Evolutionary conservation across 2,329 filamentous ascomycete species (phyloP), one percentile per base, ranked within the genome.

Genomic region (Cercospora nicotianae): DNA sequence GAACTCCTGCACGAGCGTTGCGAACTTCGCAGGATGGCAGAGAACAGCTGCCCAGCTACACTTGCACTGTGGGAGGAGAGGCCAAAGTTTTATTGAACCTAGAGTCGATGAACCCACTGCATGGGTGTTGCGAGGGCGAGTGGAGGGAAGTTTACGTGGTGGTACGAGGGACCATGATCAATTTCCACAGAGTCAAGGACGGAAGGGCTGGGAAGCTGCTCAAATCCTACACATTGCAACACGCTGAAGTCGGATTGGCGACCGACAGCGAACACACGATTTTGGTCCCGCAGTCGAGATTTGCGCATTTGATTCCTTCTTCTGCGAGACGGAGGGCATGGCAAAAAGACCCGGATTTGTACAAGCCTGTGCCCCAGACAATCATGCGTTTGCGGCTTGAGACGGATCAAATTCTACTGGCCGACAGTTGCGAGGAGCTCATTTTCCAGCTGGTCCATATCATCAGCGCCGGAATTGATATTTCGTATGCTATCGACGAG

Each of bases 191-290:
- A 62, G 83, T 86, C 64, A 91, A 90, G 79, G 74, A 82, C 79
- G 65, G 78, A 76, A 68, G 85, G 83, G 70, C 89, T 79, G 86
- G 86, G 20, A 83, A 82, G 65, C 79, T 92, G 42, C 81, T 92
- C 70, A 87, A 84, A 76, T 86, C 85, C n/a, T 93, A 92, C 76
- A 90, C 88, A 63, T 82, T 93, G 59, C 86, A 92, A 70, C 89
- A 93, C 76, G 91, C 90, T 23, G 91, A 93, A 78, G 87, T 90
- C 23, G 91, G 91, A 10, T 86, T 93, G 69, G 91, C 91, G 9
- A 86, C 87, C 16, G 91, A 93, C 78, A 90, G 91, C 76, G 84
- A 86, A 73, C 91, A 92, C 85, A 77, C 76, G 0, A 67, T 79
- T 2, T 71, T 83, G 31, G 72, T 79, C 0, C 83, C 83, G 8